Conservation (phyloP, 768 basidiomycete species). For the Trametes maxima region DNA sequence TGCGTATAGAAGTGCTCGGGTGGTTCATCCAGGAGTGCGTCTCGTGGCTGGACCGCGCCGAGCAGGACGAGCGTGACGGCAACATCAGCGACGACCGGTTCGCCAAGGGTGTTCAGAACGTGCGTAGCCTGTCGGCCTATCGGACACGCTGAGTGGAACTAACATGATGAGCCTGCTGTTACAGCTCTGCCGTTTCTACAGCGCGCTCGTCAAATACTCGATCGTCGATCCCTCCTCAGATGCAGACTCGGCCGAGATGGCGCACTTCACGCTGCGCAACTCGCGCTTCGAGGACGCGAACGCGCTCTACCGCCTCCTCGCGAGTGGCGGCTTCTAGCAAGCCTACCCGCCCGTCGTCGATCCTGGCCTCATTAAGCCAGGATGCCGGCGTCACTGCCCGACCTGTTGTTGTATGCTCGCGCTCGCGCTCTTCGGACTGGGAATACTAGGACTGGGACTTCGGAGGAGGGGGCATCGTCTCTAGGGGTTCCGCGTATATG, state of each 20-base stretch:
- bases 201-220: constrained; percentile 63
- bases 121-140: constrained; percentile 36
- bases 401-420: not conserved
- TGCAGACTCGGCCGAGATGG: constrained; percentile 79
- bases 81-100: constrained; percentile 72
- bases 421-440: not conserved
- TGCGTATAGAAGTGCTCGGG: constrained; percentile 66
- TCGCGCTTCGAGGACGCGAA: constrained; percentile 80
- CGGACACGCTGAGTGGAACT: constrained; percentile 10
- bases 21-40: constrained; percentile 73
- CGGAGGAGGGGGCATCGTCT: constrained; percentile 5
- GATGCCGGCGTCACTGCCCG: not conserved
- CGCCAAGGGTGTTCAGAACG: constrained; percentile 71
- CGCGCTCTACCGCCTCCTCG: constrained; percentile 67
- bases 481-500: not conserved
- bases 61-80: constrained; percentile 69
- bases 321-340: constrained; percentile 39
- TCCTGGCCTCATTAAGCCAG: too few relatives aligned
- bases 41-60: constrained; percentile 69
- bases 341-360: not conserved
- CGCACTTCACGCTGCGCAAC: constrained; percentile 71
- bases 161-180: not conserved
- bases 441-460: constrained; percentile 1
- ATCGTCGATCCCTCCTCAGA: constrained; percentile 60
- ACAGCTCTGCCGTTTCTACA: constrained; percentile 78